Base-by-base conservation (phyloP, 2,329 filamentous ascomycete species). In the Cordyceps pruinosa region DNA sequence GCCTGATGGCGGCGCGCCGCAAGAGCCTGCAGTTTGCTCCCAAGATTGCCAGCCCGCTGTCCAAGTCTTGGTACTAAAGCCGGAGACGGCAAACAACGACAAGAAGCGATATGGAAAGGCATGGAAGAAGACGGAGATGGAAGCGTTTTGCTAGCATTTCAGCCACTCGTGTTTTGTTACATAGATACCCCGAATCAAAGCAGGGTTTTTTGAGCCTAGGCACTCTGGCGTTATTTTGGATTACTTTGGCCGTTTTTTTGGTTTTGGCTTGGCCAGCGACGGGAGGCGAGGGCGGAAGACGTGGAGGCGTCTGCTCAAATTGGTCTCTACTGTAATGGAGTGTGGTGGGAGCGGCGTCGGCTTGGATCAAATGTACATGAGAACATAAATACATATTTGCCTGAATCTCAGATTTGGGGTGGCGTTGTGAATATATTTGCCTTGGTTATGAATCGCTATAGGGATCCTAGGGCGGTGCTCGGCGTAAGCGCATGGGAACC, bases 11-110 rank as follows among this genome's bases (percentile, higher is more conserved):
- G 12, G 88, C 87, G 1, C 78, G 88, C 60, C 79, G 89, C 60
- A 90, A 89, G 80, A 93, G 87, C 66, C 69, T 90, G 69, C 87
- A 89, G 66, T 90, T 86, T 74, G 87, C 87, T 32, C 89, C 88
- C 30, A 87, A 88, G 72, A 74, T 90, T 58, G 85, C 81, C 19
- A 92, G 88, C 69, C 89, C 88, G 2, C 72, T 92, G 63, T 79
- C 83, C 26, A 82, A 77, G 65, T 73, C 77, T 26, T 84, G 81
- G 81, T 34, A 58, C 34, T 56, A 50, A 17, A 67, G 60, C 49
- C 4, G 60, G 46, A 12, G 2, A 32, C 9, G 47, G 30, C 50
- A n/a, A 13, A 50, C n/a, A 37, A 21, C n/a, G 2, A 7, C 37
- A 32, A 30, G 1, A 46, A 21, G 21, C 12, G 15, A 57, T 45